phyloP scores from a whole-genome alignment of 129 eudicot species.

The Saposhnikovia divaricata region DNA sequence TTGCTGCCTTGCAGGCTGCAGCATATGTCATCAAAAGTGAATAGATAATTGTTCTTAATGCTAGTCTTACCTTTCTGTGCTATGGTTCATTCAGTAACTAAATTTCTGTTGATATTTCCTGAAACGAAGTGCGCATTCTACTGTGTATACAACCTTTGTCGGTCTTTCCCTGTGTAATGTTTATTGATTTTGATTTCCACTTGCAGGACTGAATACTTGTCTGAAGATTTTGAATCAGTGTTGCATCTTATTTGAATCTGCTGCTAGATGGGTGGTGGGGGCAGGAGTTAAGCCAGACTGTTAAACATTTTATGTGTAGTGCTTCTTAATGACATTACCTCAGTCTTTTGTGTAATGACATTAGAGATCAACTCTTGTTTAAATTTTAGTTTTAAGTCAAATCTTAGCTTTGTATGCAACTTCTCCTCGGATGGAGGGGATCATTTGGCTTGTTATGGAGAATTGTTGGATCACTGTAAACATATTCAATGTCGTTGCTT shows the following conservation, averaged over 20 bases:
- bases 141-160: background rate
- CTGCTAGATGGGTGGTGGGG: background rate
- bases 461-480: background rate
- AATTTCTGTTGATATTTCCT: no score
- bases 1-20: no score
- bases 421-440: background rate
- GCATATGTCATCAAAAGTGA: no score
- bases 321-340: background rate
- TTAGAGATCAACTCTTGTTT: background rate
- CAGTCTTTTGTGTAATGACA: background rate
- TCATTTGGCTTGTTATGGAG: background rate
- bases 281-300: background rate
- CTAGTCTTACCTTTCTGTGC: no score
- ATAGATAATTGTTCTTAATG: no score
- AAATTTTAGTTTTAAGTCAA: background rate
- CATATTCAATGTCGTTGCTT: background rate
- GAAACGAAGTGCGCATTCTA: background rate
- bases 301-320: background rate
- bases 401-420: background rate
- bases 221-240: background rate
- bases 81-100: no score
- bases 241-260: background rate
- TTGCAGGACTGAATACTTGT: background rate
- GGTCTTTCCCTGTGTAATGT: background rate
- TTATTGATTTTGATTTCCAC: background rate